Conservation (phyloP, 768 basidiomycete genomes). For the Leccinum pellstonianum region DNA sequence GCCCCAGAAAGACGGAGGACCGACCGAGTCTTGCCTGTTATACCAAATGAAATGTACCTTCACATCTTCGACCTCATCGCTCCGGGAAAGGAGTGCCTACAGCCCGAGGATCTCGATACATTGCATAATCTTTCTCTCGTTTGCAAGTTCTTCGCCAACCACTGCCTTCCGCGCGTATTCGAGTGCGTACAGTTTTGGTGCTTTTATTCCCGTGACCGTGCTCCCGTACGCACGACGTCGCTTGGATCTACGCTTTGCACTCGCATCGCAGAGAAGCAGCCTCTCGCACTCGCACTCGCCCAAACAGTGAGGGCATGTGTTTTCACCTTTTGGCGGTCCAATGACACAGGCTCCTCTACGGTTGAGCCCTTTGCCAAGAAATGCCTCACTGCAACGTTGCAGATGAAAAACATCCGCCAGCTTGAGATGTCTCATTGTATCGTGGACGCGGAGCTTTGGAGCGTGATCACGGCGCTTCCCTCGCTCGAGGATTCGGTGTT, state of each 20-base stretch:
- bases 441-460: background rate
- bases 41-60: background rate
- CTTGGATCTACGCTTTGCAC: background rate
- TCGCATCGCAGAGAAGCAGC: background rate
- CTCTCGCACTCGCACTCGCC: background rate
- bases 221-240: background rate
- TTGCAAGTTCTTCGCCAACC: background rate
- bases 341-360: background rate
- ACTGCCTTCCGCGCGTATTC: background rate
- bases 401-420: background rate
- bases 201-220: background rate
- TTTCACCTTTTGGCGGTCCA: background rate
- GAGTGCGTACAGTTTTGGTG: background rate
- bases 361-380: background rate
- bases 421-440: background rate
- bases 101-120: background rate
- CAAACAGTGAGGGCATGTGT: background rate
- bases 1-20: background rate
- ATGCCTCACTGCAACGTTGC: background rate
- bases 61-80: background rate
- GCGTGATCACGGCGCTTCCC: background rate
- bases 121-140: background rate
- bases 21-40: background rate
- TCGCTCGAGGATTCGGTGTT: background rate
- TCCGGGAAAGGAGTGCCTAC: background rate